Evolutionary conservation across 768 basidiomycete species (phyloP), one percentile per base, ranked within the genome.

Genomic region (Boletellus ananas): DNA sequence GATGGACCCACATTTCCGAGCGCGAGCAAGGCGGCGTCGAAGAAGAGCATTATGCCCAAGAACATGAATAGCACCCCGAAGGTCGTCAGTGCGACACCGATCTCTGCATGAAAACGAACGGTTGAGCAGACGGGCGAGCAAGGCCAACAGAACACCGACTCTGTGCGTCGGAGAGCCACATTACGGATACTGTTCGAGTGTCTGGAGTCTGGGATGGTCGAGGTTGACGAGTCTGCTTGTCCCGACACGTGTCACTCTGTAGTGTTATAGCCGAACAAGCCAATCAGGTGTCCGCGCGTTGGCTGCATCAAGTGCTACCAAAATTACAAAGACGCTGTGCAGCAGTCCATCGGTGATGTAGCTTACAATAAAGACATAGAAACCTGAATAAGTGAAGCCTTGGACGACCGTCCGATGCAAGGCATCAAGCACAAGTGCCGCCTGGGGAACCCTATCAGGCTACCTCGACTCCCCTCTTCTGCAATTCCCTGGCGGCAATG

Each of bases 41-140:
- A 98, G 74, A 99, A 86, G 57, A 97, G 81, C 76, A 98, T 81
- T 37, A 99, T 85, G 23, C 96, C 96, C 34, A 99, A 78, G 63
- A 98, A 76, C 88, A 98, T 95, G 77, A 99, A 99, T 52, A 95
- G 76, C 34, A 79, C 85, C 46, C 96, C 96, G 61, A 96, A 96
- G 16, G 94, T 90, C 38, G 95, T 97, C 57, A 98, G 82, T 43
- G 92, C 94, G 51, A 98, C 94, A 59, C 95, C 93, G 59, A 96
- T 95, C 76, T 95, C 92, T 94, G 50, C 50, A 50, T n/a, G 17
- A 4, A 41, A 42, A 45, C 35, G 29, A 49, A 41, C n/a, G 46
- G 50, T 34, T n/a, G 14, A 23, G 34, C 23, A 33, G 37, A 35
- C 21, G 20, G 34, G 40, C 38, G 12, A 47, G 31, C 21, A 21